phyloP scores from a whole-genome alignment of 805 yeast species.

The Lachancea sp. region DNA sequence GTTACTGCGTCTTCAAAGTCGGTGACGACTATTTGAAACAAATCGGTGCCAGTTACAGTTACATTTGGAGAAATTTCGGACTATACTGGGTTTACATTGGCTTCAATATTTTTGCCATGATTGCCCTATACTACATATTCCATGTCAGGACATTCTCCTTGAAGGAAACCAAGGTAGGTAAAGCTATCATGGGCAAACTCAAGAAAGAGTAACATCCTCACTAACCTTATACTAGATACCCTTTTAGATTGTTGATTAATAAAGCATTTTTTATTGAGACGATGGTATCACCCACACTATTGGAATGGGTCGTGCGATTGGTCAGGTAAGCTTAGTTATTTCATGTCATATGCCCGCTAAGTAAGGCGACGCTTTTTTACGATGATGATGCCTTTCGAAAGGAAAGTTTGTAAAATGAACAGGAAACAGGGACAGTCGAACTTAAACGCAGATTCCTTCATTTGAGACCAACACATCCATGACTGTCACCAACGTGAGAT shows the following conservation, averaged over 20 bases:
- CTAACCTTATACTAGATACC: neutral
- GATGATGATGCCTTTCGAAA: no score
- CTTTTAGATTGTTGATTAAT: neutral
- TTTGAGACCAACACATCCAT: neutral
- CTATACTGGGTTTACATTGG: conserved; percentile 50
- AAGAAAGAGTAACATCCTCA: neutral
- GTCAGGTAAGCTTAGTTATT: neutral
- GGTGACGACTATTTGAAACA: conserved; percentile 44
- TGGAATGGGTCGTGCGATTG: no score
- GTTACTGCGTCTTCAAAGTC: conserved; percentile 41
- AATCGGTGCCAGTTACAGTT: conserved; percentile 38
- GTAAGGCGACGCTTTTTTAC: neutral
- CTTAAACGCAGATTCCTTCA: no score
- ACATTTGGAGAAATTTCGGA: conserved; percentile 65
- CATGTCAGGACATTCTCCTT: conserved; percentile 19
- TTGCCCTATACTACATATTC: conserved; percentile 27
- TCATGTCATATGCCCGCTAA: neutral
- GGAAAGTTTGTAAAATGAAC: no score
- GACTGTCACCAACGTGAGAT: neutral
- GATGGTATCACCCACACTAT: no score
- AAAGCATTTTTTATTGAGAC: neutral
- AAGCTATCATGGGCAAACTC: conserved; percentile 2
- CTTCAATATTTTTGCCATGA: conserved; percentile 45
- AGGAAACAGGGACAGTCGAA: no score
- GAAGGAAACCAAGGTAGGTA: conserved; percentile 6